Evolutionary conservation across 306 rosid species (phyloP).

Genomic region (Malus asiatica): DNA sequence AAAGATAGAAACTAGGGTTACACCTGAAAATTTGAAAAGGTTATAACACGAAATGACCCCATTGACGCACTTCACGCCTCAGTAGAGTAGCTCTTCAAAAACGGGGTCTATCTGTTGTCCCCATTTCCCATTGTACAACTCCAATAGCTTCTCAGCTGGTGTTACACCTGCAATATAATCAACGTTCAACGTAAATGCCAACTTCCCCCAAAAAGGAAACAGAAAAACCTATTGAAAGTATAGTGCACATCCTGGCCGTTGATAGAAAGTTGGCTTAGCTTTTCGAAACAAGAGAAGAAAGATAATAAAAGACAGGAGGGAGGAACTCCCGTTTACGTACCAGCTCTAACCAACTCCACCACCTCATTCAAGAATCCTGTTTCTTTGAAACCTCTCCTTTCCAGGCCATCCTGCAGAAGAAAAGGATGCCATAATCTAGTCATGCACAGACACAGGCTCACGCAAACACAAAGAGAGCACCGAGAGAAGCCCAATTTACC

Average conservation of each 20-base stretch:
- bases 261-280: background rate
- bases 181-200: background rate
- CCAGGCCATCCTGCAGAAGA: constrained; percentile 74
- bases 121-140: constrained; percentile 78
- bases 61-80: constrained; percentile 30
- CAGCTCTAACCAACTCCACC: constrained; percentile 81
- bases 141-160: constrained; percentile 88
- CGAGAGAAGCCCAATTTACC: constrained; percentile 32
- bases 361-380: constrained; percentile 86
- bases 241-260: background rate
- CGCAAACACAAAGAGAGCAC: constrained; percentile 10
- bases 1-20: constrained; percentile 14
- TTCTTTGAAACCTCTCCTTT: constrained; percentile 93
- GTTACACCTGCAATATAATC: constrained; percentile 58
- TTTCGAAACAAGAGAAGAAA: background rate
- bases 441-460: background rate
- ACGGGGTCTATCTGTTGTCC: constrained; percentile 75
- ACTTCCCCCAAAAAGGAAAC: background rate
- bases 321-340: constrained; percentile 29
- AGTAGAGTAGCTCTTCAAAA: constrained; percentile 83
- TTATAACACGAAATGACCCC: constrained; percentile 24
- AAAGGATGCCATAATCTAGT: background rate
- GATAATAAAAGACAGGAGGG: background rate
- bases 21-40: constrained; percentile 15
- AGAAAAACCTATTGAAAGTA: background rate